Percentiles rank a stretch among this genome's conserved stretches.
Conservation (phyloP, 2,329 filamentous ascomycete species). For the Penicillium palitans region DNA sequence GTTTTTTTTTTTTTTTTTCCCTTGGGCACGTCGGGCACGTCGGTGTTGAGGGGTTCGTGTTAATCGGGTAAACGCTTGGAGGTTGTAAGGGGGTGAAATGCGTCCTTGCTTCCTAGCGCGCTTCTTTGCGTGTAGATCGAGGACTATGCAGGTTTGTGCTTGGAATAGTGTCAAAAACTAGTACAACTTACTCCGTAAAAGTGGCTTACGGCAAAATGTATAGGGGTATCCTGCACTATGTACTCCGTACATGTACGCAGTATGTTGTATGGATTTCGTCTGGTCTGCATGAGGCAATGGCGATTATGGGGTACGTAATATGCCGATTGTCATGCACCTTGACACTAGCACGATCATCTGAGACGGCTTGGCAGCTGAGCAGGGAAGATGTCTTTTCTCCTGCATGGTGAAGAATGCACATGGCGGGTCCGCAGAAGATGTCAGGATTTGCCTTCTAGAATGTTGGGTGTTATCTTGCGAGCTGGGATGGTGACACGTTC, state of each 20-base stretch:
- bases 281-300: neutral
- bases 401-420: conserved; percentile 7
- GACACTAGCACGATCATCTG: neutral
- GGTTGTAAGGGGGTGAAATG: conserved; percentile 1
- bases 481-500: neutral
- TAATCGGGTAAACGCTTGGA: neutral
- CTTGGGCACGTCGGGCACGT: neutral
- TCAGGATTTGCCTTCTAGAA: neutral
- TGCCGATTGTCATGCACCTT: neutral
- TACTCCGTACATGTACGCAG: neutral
- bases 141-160: neutral
- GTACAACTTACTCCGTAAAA: neutral
- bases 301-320: neutral
- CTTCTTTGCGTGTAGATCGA: neutral
- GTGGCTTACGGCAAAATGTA: neutral
- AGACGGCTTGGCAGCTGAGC: neutral
- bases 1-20: neutral
- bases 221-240: neutral
- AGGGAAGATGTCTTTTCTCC: neutral
- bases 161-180: neutral
- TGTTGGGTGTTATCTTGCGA: neutral
- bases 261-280: neutral
- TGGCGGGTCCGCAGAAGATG: neutral
- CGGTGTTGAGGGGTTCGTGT: neutral
- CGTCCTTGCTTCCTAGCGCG: conserved; percentile 7